Evolutionary conservation across 495 filamentous ascomycete species (phyloP), one percentile per base, ranked within the genome.

Genomic region (Aspergillus olivimuriae): DNA sequence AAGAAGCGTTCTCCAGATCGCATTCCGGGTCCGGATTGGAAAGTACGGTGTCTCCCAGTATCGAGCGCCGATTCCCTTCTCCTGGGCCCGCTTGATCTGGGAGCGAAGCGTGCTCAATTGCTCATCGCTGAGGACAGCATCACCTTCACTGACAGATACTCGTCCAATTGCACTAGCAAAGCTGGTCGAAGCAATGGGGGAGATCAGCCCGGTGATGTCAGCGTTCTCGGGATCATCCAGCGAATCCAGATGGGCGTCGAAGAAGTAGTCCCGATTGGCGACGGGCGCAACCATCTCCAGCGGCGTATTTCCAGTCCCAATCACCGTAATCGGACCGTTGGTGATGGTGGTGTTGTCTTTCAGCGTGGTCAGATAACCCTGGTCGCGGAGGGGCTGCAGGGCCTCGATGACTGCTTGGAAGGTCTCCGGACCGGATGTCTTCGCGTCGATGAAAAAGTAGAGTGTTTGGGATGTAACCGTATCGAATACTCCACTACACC

Each of bases 1-100:
- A 16, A 84, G 61, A 23, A 92, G 59, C 3, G 77, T 72, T 48
- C 76, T 62, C 86, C 86, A 90, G 18, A 91, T 65, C 12, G 72
- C 62, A 60, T 89, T 83, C 28, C 84, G 69, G 30, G 74, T 52
- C n/a, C 77, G 68, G 19, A 83, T 62, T 43, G 46, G 86, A 75
- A 81, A 87, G 79, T 42, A 55, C 2, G 86, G 86, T 15, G 81
- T 70, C 30, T 83, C 78, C 86, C 86, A 91, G 58, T 87, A 90
- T 42, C 87, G 57, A 3, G 75, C 77, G 43, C 75, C 74, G 39
- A 90, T 72, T 0, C 86, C 84, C 45, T 73, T 73, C 26, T 62
- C 57, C 48, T 79, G 75, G 1, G 87, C 87, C 10, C 65, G 68
- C 9, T 63, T 57, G 9, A 90, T 73, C 50, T 88, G 82, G 0